phyloP scores from a whole-genome alignment of 495 filamentous ascomycete genomes.

The Penicillium alfredii region DNA sequence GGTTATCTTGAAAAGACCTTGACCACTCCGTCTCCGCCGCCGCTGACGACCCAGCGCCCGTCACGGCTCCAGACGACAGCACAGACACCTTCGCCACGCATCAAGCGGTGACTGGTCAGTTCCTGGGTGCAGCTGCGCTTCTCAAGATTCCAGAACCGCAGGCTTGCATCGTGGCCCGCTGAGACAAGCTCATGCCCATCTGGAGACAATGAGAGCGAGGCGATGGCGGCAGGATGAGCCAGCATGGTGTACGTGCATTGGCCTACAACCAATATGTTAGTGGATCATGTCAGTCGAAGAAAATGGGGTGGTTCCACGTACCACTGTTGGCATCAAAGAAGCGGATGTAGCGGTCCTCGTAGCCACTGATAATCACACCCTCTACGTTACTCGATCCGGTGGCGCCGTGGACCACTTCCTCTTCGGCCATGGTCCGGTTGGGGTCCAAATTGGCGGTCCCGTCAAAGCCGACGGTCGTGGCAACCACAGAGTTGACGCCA shows the following conservation, averaged over 20 bases:
- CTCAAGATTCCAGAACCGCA: slow-evolving; percentile 97
- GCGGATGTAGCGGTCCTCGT: slow-evolving; percentile 90
- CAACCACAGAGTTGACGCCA: slow-evolving; percentile 86
- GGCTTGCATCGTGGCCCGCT: slow-evolving; percentile 87
- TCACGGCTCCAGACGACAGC: slow-evolving; percentile 91
- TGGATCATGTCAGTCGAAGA: slow-evolving; percentile 2
- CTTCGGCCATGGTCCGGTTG: slow-evolving; percentile 53
- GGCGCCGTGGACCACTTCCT: slow-evolving; percentile 67
- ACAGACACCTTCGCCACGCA: slow-evolving; percentile 94
- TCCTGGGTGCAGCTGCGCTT: slow-evolving; percentile 91
- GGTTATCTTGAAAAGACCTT: slow-evolving; percentile 81
- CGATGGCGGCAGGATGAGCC: slow-evolving; percentile 88
- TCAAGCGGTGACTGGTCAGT: slow-evolving; percentile 79
- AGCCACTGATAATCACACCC: slow-evolving; percentile 87
- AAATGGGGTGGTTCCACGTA: slow-evolving; percentile 46
- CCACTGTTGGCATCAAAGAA: slow-evolving; percentile 99
- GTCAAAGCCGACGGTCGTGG: slow-evolving; percentile 75
- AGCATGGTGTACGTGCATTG: slow-evolving; percentile 99
- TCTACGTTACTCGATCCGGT: slow-evolving; percentile 85
- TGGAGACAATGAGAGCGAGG: slow-evolving; percentile 80
- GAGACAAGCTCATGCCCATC: slow-evolving; percentile 93
- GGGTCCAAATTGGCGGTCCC: slow-evolving; percentile 59
- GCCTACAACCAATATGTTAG: slow-evolving; percentile 52
- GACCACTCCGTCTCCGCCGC: slow-evolving; percentile 91
- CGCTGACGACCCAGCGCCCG: slow-evolving; percentile 88